Percentiles rank a stretch among this genome's conserved stretches.
phyloP scores from a whole-genome alignment of 306 rosid genomes.

The Macrotyloma uniflorum region DNA sequence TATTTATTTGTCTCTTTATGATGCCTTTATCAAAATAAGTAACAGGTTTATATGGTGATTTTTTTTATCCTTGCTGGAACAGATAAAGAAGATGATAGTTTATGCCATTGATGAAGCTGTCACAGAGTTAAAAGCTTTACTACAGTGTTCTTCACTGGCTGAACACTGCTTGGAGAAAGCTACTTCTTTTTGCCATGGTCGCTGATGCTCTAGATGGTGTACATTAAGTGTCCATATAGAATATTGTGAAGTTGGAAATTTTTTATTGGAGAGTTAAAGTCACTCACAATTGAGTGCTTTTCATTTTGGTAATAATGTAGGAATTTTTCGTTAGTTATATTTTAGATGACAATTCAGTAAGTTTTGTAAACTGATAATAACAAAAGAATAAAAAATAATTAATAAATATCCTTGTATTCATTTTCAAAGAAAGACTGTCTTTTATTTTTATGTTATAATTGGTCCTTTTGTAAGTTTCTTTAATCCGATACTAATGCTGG shows the following conservation, averaged over 20 bases:
- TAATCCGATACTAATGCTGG: too few relatives aligned
- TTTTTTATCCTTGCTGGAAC: constrained; percentile 43
- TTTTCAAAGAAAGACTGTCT: too few relatives aligned
- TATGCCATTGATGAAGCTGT: constrained; percentile 66
- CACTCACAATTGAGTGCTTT: too few relatives aligned
- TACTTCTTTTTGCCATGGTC: constrained; percentile 7
- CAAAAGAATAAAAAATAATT: too few relatives aligned
- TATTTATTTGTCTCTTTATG: not conserved
- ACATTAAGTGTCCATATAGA: not conserved
- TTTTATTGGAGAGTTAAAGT: constrained; percentile 15
- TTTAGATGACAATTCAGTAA: too few relatives aligned
- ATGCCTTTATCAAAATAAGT: constrained; percentile 26
- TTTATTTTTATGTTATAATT: too few relatives aligned
- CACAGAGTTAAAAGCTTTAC: constrained; percentile 55
- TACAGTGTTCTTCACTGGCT: constrained; percentile 28
- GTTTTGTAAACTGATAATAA: too few relatives aligned
- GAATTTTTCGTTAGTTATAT: too few relatives aligned
- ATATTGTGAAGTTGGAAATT: constrained; percentile 2
- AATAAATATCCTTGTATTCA: too few relatives aligned
- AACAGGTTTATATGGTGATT: constrained; percentile 8
- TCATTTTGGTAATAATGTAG: too few relatives aligned
- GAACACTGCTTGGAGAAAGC: constrained; percentile 25
- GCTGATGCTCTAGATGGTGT: constrained; percentile 7
- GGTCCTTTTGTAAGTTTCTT: too few relatives aligned
- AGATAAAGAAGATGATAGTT: constrained; percentile 83